Evolutionary conservation across 768 basidiomycete species (phyloP), one percentile per base, ranked within the genome.

Genomic region (Boletus tomentosulus): DNA sequence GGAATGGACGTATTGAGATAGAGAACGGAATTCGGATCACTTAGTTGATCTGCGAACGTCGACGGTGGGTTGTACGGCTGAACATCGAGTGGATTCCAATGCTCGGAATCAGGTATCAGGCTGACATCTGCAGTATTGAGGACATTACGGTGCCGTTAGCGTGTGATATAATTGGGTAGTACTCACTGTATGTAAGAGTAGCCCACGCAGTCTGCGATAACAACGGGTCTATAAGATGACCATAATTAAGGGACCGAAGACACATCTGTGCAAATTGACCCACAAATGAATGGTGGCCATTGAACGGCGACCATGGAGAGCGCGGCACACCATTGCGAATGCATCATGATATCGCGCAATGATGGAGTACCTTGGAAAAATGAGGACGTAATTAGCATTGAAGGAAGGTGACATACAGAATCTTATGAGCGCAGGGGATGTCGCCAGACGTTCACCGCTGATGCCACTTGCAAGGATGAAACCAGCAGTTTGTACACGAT

Each of bases 241-340:
- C 38, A 56, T 25, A 34, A 58, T 59, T 48, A 65, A 63, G 57
- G 53, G 19, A 61, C 50, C 39, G 55, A 52, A 44, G 34, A 22
- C 13, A 13, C 3, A 13, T 31, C 10, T 31, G 25, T 9, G 48
- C 34, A 41, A 25, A 16, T 43, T 38, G 37, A 79, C 88, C 60
- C 62, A 94, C 94, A 98, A 56, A 87, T 80, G 69, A 95, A 98
- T 15, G 78, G 76, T 0, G 97, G 96, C 96, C 96, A 99, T 66
- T 91, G 80, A 22, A 98, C 92, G 33, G 96, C 92, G 50, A 98
- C 85, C 89, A 97, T 95, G 31, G 84, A 85, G 13, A 99, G 75
- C 31, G 86, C 81, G 38, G 91, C 81, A 67, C 88, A 91, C 88
- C 90, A 98, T 60, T 97, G 94, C 0, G 94, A 89, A 63, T 95